A percentile compares a stretch with the other conserved stretches of the same genome.
These are phyloP conservation scores for Pezicula carpinea DNA, from an alignment of 2,329 filamentous ascomycete species.

Conservation along the genomic window DNA sequence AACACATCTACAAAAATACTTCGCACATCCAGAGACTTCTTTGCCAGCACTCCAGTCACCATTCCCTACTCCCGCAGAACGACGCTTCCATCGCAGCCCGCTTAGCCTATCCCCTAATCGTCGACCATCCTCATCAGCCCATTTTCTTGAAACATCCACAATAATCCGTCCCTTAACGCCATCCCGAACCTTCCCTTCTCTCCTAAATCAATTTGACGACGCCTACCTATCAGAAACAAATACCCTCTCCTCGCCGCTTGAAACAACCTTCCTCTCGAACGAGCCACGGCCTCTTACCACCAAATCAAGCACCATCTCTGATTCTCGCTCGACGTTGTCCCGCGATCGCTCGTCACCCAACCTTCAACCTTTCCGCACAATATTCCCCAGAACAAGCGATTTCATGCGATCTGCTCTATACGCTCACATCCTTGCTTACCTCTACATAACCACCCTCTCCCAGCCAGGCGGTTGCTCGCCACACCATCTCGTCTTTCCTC, in stretches of 20 bases:
- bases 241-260: not conserved
- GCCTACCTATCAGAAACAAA: not conserved
- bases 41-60: not conserved
- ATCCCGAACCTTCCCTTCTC: not conserved
- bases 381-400: slow-evolving; percentile 20
- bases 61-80: slow-evolving; percentile 3
- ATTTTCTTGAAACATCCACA: not conserved
- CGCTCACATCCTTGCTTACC: slow-evolving; percentile 22
- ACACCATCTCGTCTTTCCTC: not conserved
- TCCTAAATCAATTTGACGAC: not conserved
- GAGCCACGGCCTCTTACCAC: not conserved
- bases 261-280: not conserved
- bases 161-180: not conserved
- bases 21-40: not conserved
- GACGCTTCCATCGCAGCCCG: not conserved
- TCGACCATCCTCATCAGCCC: not conserved
- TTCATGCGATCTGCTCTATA: slow-evolving; percentile 20
- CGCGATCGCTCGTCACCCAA: slow-evolving; percentile 5
- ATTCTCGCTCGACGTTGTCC: no score
- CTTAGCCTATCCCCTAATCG: not conserved
- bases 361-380: slow-evolving; percentile 16
- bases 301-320: not conserved
- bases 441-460: slow-evolving; percentile 13
- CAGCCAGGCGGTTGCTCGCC: not conserved
- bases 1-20: slow-evolving; percentile 1